Conservation (phyloP, 1,139 yeast species). For the Debaryomyces fabryi region DNA sequence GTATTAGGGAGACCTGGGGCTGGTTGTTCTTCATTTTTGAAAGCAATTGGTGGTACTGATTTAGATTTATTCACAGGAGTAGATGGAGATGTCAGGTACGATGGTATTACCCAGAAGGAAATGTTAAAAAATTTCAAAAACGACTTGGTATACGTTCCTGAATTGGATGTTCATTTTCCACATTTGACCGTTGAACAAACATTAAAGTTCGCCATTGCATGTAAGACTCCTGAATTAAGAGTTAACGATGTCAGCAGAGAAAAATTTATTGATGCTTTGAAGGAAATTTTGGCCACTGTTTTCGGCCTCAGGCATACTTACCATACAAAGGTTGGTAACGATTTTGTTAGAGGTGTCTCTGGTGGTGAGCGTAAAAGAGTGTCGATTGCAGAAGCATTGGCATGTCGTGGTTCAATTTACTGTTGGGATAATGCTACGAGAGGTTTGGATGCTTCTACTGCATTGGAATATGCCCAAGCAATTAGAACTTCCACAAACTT, state of each 20-base stretch:
- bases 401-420: constrained; percentile 58
- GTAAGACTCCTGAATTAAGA: constrained; percentile 61
- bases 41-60: constrained; percentile 53
- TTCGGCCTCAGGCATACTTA: constrained; percentile 62
- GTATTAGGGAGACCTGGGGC: constrained; percentile 72
- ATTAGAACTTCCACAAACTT: constrained; percentile 62
- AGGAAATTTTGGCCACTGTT: constrained; percentile 53
- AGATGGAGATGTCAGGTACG: constrained; percentile 48
- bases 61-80: constrained; percentile 24
- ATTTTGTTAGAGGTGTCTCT: constrained; percentile 63
- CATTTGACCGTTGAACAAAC: constrained; percentile 66
- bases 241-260: constrained; percentile 50
- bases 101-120: constrained; percentile 52
- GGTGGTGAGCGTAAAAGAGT: constrained; percentile 71
- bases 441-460: constrained; percentile 75
- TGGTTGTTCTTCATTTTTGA: constrained; percentile 62
- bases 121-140: constrained; percentile 52
- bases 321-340: constrained; percentile 62
- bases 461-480: constrained; percentile 65
- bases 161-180: constrained; percentile 65
- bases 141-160: constrained; percentile 62
- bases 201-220: constrained; percentile 58
- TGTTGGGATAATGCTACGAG: constrained; percentile 84
- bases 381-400: constrained; percentile 63
- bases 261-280: constrained; percentile 49